Base-by-base conservation (phyloP, 768 basidiomycete species). In the Xerocomellus chrysenteron region DNA sequence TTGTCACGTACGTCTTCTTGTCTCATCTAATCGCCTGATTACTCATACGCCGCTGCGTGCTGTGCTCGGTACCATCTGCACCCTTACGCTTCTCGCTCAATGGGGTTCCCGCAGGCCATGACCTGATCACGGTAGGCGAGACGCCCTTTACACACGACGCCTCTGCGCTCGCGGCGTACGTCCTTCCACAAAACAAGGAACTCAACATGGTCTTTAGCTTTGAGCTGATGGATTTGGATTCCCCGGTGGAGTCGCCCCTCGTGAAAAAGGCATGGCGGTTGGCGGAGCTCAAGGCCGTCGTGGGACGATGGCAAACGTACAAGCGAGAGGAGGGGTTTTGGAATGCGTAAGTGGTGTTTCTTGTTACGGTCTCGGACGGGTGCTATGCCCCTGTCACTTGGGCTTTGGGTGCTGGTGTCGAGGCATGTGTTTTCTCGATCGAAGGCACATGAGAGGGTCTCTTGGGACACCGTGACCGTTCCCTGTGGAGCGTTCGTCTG, bases 161-260 rank as follows among this genome's bases (percentile, higher is more conserved):
- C 8, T 68, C 76, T 9, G 71, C 76, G 55, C 69, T 90, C 13
- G 82, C 83, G 11, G 71, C 73, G 46, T 85, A 88, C 65, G 80
- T 81, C 40, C 76, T 83, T 3, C 82, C 85, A 0, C 58, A 55
- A 14, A 82, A 83, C 68, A 80, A 83, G 54, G 83, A 87, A 64
- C 78, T 87, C 26, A 74, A 87, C 64, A 85, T 82, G 81, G 77
- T 85, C 32, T 87, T 89, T 68, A 76, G 81, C 13, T 87, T 86
- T 62, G 84, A 88, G 49, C 61, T 81, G 21, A 81, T 85, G 76
- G 80, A 82, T 54, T 62, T 86, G 52, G 87, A 87, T 68, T 72
- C 78, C 5, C 73, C 78, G 8, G 69, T 75, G 28, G 67, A 73
- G 21, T 63, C 65, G 17, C 75, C 80, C 21, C 73, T 85, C 47